Evolutionary conservation across 352 stramenopile genomes (phyloP), one percentile per base, ranked within the genome.

Genomic region (Globisporangium ultimum): DNA sequence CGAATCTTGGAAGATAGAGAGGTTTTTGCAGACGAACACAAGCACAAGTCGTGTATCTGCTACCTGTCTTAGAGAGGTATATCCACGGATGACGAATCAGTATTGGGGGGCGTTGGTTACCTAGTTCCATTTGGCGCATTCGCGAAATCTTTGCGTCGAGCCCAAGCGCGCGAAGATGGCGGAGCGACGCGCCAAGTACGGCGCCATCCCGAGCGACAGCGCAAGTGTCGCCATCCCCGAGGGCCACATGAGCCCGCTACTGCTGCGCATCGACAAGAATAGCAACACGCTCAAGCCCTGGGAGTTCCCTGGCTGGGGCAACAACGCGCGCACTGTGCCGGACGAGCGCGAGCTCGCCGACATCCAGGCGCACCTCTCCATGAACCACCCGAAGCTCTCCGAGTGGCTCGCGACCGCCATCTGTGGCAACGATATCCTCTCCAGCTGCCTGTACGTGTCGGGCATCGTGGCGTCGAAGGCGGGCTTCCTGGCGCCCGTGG

Each of bases 361-460:
- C 28, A 93, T 95, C 69, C 77, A 90, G 24, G 57, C 78, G 52
- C 83, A 90, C 45, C 68, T 92, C 38, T 88, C 78, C 14, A 78
- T 76, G 55, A 65, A 89, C 60, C 81, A 94, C 72, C 66, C 83
- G 12, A 96, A 94, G 68, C 78, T 98, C 21, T 94, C 88, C 4
- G 88, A 98, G 78, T 97, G 91, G 82, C 70, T 96, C 52, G 91
- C 95, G 12, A 98, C 95, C 11, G 89, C 91, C 17, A 98, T 98
- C 68, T 98, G 89, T 58, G 95, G 95, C 17, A 98, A 98, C 70
- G 94, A 98, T 62, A 98, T 98, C 71, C 78, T 98, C 55, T 96
- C 87, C 53, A 98, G 88, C 67, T 97, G 85, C 46, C 84, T 98
- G 38, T 97, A 98, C 67, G 83, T 93, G 36, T 92, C 87, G 54